phyloP scores from a whole-genome alignment of 305 asterid genomes.

The Rubia peregrina region DNA sequence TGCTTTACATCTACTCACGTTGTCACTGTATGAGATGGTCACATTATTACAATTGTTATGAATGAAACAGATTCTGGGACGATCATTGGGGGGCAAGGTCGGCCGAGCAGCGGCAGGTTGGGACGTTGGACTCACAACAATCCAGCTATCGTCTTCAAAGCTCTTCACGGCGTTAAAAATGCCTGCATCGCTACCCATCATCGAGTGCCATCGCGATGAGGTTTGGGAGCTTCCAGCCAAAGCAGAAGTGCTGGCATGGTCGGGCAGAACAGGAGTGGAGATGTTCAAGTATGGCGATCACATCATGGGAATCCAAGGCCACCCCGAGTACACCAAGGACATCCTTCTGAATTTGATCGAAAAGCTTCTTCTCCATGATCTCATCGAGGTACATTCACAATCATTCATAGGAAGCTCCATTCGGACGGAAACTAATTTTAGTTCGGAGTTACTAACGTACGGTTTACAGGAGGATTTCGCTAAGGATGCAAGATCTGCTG shows the following conservation, averaged over 20 bases:
- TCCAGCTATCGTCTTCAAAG: conserved; percentile 42
- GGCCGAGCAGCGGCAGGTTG: conserved; percentile 60
- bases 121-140: conserved; percentile 60
- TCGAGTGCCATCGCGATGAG: conserved; percentile 81
- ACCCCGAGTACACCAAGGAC: conserved; percentile 78
- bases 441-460: background rate
- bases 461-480: conserved; percentile 44
- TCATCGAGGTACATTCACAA: conserved; percentile 37
- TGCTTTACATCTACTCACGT: background rate
- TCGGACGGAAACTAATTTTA: background rate
- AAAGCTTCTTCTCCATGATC: conserved; percentile 38
- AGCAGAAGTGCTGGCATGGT: conserved; percentile 68
- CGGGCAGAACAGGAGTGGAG: conserved; percentile 57
- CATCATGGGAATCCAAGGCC: conserved; percentile 84
- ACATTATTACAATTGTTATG: background rate
- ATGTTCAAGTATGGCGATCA: conserved; percentile 63
- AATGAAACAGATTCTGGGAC: conserved; percentile 47
- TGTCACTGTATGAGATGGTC: background rate
- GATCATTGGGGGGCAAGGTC: conserved; percentile 67
- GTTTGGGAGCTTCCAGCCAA: conserved; percentile 63
- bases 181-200: conserved; percentile 47
- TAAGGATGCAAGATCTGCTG: conserved; percentile 35
- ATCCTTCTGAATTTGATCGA: conserved; percentile 56
- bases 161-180: conserved; percentile 40
- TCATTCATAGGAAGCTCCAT: background rate